Evolutionary conservation across 805 yeast genomes (phyloP).

Genomic region (baker's yeast (Saccharomyces cerevisiae)): DNA sequence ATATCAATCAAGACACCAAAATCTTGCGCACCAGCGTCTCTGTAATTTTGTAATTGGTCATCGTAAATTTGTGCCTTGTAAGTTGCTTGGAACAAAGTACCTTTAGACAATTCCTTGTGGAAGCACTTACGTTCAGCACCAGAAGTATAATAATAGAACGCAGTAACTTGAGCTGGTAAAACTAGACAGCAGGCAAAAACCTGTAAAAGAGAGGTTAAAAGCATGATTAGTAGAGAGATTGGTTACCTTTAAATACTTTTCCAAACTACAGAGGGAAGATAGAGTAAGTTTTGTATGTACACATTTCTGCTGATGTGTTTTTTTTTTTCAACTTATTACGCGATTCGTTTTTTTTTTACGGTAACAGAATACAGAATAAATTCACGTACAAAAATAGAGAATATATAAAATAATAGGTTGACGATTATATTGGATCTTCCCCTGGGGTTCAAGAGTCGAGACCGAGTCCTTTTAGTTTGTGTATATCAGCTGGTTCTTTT

Average conservation of each 20-base stretch:
- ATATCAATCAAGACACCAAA: constrained; percentile 37
- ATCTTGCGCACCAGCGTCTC: constrained; percentile 29
- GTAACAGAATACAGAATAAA: neutral
- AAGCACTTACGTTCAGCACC: constrained; percentile 50
- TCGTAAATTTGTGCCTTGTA: constrained; percentile 42
- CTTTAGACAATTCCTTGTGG: constrained; percentile 45
- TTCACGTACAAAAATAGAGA: neutral
- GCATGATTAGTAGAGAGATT: constrained; percentile 1
- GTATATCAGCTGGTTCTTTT: neutral
- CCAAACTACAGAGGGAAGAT: neutral
- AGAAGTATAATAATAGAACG: constrained; percentile 43
- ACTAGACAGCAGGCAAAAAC: constrained; percentile 10
- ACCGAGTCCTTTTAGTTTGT: neutral
- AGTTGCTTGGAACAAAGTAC: constrained; percentile 41
- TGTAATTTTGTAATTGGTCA: constrained; percentile 30
- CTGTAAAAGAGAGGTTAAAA: constrained; percentile 8
- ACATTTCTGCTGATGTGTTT: neutral
- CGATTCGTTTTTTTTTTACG: neutral
- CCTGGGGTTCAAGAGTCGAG: neutral
- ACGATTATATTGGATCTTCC: neutral
- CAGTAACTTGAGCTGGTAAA: constrained; percentile 25
- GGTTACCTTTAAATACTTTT: neutral
- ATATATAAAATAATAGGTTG: neutral
- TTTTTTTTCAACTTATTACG: neutral
- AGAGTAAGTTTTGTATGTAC: neutral